Evolutionary conservation across 192 early-diverging fungal species (phyloP), one percentile per base, ranked within the genome.

Genomic region (Umbelopsis vinacea): DNA sequence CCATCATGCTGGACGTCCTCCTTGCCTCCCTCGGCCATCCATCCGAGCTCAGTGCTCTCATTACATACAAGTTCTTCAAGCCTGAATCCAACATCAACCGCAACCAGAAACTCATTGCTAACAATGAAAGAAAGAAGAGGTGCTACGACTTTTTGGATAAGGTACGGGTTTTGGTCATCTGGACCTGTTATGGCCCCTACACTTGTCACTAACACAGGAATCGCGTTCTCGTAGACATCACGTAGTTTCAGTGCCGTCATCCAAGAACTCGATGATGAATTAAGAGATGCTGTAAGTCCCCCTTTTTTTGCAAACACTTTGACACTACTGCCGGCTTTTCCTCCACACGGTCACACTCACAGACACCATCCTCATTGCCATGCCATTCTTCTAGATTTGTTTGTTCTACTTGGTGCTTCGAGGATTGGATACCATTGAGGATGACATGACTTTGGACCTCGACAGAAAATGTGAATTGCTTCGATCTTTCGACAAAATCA

Each of bases 361-460:
- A 29, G 54, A 57, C 54, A 57, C 24, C 3, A 57, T 29, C 33
- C 35, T 14, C n/a, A 35, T 22, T 55, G 14, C 35, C 53, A 10
- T 12, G 0, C 40, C 7, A 50, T 12, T 29, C 29, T 29, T 29
- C 38, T 83, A 92, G 78, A 86, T 98, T 52, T 98, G 97, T 79
- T 73, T 99, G 67, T 98, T 99, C 81, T 99, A 99, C 81, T 86
- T 99, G 63, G 85, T 96, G 40, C 86, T 99, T 70, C 91, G 98
- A 40, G 98, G 94, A 15, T 86, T 99, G 54, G 98, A 99, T 79
- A 99, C 98, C 3, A 88, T 99, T 69, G 97, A 99, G 83, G 98
- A 99, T 83, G 98, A 99, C 74, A 97, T 99, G 96, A 92, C 93
- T 23, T 85, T 99, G 50, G 81, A 83, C 21, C 78, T 92, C 21